Conservation (phyloP, 768 basidiomycete genomes). For the Tylopilus balloui region DNA sequence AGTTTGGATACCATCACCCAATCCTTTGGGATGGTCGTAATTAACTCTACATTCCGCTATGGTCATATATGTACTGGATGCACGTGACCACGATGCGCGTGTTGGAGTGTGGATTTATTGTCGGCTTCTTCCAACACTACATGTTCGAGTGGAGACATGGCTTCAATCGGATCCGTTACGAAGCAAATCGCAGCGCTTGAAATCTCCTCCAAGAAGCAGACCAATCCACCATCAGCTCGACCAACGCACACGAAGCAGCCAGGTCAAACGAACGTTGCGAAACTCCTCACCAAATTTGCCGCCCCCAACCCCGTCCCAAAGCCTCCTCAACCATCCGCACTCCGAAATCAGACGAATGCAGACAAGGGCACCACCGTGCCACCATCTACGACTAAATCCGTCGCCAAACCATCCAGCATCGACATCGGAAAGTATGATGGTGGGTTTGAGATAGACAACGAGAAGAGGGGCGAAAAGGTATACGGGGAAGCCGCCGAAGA, state of each 20-base stretch:
- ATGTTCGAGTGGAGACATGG: conserved; percentile 29
- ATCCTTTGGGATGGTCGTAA: not conserved
- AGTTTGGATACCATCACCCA: conserved; percentile 37
- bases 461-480: conserved; percentile 69
- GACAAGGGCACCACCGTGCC: conserved; percentile 28
- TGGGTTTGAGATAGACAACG: conserved; percentile 89
- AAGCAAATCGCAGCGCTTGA: conserved; percentile 69
- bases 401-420: conserved; percentile 30
- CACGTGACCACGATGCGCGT: conserved; percentile 32
- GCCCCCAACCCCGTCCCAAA: conserved; percentile 49
- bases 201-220: conserved; percentile 50
- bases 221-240: conserved; percentile 27
- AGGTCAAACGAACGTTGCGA: conserved; percentile 58
- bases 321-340: conserved; percentile 36
- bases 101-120: conserved; percentile 7
- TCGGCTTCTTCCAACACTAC: too few species aligned
- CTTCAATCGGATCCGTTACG: conserved; percentile 50
- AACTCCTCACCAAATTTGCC: conserved; percentile 71
- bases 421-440: conserved; percentile 94
- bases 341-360: conserved; percentile 37
- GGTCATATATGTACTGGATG: not conserved
- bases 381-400: conserved; percentile 18
- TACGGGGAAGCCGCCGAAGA: conserved; percentile 75
- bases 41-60: not conserved
- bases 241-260: conserved; percentile 47